phyloP scores from a whole-genome alignment of 768 basidiomycete genomes.

The Tylopilus cervinicoccineus region DNA sequence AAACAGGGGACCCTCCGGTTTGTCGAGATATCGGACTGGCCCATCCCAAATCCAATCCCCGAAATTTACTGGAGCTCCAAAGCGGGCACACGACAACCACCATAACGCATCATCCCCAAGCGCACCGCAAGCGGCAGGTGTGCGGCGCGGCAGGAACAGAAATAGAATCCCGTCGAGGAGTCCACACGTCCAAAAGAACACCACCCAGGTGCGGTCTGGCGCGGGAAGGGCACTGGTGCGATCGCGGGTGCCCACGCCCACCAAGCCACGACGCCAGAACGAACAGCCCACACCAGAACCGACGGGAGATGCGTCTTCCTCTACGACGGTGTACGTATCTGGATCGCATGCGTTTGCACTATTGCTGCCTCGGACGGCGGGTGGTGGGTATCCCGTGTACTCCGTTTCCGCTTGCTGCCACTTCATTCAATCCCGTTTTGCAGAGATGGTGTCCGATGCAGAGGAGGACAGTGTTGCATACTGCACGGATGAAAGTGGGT shows the following conservation, averaged over 20 bases:
- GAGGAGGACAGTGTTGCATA: slow-evolving; percentile 36
- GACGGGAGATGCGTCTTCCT: slow-evolving; percentile 30
- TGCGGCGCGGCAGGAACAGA: not conserved
- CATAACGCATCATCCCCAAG: slow-evolving; percentile 7
- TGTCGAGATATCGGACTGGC: slow-evolving; percentile 5
- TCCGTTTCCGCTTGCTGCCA: not conserved
- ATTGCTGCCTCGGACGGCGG: slow-evolving; percentile 29
- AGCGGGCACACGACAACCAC: not conserved
- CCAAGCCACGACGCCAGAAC: slow-evolving; percentile 19
- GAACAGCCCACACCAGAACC: slow-evolving; percentile 38
- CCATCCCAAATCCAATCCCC: not conserved
- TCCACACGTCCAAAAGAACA: not conserved
- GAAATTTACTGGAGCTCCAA: not conserved
- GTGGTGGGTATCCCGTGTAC: slow-evolving; percentile 25
- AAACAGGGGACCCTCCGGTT: not conserved
- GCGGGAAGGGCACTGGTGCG: not conserved
- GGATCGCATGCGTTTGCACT: slow-evolving; percentile 32
- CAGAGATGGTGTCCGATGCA: slow-evolving; percentile 38
- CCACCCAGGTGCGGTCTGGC: not conserved
- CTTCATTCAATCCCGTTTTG: not conserved
- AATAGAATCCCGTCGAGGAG: not conserved
- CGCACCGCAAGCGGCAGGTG: not conserved
- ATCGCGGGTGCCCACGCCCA: slow-evolving; percentile 12
- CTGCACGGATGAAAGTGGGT: slow-evolving; percentile 32
- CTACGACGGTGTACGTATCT: slow-evolving; percentile 36